Conservation (phyloP, 805 yeast genomes). For the Yamadazyma insecticola region DNA sequence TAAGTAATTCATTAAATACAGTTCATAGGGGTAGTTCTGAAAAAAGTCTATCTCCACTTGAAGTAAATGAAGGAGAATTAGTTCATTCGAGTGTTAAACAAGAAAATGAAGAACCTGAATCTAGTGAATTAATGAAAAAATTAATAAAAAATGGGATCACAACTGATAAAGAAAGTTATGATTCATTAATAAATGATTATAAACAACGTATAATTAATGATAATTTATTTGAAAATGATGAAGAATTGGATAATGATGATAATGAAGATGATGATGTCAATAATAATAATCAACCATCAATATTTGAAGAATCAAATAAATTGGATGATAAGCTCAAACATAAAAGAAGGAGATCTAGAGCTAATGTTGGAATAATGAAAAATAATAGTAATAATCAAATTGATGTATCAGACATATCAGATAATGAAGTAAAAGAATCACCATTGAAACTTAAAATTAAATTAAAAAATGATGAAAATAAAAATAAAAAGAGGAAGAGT, state of each 20-base stretch:
- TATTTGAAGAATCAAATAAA: not conserved
- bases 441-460: constrained; percentile 10
- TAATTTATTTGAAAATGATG: constrained; percentile 29
- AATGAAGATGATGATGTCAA: constrained; percentile 3
- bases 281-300: constrained; percentile 1
- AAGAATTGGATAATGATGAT: constrained; percentile 8
- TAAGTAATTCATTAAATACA: constrained; percentile 23
- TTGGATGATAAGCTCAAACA: constrained; percentile 6
- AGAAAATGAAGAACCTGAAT: constrained; percentile 7
- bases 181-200: constrained; percentile 7
- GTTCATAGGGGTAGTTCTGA: constrained; percentile 16
- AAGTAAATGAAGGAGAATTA: constrained; percentile 2
- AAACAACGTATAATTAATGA: constrained; percentile 9
- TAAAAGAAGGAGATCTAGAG: constrained; percentile 11
- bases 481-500: constrained; percentile 7
- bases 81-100: constrained; percentile 6
- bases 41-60: constrained; percentile 13
- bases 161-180: constrained; percentile 14
- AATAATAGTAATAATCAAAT: too few relatives aligned
- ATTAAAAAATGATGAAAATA: constrained; percentile 9
- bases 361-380: constrained; percentile 11
- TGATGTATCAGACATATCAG: too few relatives aligned
- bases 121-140: constrained; percentile 33
- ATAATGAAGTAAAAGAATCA: constrained; percentile 1
- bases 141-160: constrained; percentile 30